phyloP scores from a whole-genome alignment of 306 rosid species.

The Begonia masoniana region DNA sequence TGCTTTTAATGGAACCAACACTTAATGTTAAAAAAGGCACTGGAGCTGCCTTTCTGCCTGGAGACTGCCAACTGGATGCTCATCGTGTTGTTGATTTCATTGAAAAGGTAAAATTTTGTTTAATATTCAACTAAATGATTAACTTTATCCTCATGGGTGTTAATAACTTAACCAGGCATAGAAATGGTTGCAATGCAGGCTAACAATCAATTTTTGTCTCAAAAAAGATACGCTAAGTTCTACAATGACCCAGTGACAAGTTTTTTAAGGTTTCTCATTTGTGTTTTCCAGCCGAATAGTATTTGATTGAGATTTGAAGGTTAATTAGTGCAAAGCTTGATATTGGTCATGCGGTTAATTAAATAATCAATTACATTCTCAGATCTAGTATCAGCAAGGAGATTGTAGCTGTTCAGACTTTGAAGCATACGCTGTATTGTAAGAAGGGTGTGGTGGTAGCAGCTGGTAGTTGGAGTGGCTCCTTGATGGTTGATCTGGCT shows the following conservation, averaged over 20 bases:
- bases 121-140: not conserved
- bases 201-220: constrained; percentile 38
- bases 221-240: constrained; percentile 76
- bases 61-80: constrained; percentile 87
- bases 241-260: constrained; percentile 60
- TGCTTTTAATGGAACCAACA: constrained; percentile 55
- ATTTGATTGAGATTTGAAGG: too few relatives aligned
- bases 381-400: constrained; percentile 48
- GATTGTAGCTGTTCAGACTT: constrained; percentile 50
- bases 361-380: constrained; percentile 11
- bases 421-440: constrained; percentile 37
- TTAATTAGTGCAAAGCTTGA: not conserved
- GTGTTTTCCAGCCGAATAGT: too few relatives aligned
- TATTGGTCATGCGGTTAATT: constrained; percentile 3
- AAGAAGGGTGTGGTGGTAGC: constrained; percentile 70
- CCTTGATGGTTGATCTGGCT: constrained; percentile 57
- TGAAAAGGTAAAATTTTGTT: constrained; percentile 36
- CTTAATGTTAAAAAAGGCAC: constrained; percentile 37
- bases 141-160: not conserved
- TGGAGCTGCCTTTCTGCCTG: constrained; percentile 73
- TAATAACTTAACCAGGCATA: not conserved
- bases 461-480: constrained; percentile 96
- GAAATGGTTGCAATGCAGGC: constrained; percentile 25
- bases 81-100: constrained; percentile 37
- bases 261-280: constrained; percentile 41